A percentile compares a stretch with the other conserved stretches of the same genome.
These are phyloP conservation scores for Suillus decipiens DNA, from an alignment of 768 basidiomycete species.

Conservation along the genomic window DNA sequence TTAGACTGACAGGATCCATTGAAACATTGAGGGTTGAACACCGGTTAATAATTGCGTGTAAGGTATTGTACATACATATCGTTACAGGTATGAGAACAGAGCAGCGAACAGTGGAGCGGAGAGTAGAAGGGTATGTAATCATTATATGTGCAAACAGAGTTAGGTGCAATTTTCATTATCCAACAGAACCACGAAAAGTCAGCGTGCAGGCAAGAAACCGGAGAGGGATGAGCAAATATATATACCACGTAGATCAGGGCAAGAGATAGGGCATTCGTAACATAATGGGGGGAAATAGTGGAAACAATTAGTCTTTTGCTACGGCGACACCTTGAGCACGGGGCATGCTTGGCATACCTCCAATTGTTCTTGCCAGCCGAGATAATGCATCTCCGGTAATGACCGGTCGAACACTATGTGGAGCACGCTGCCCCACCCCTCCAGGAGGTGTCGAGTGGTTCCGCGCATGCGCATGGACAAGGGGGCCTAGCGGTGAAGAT, in stretches of 20 bases:
- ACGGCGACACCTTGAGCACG: constrained; percentile 29
- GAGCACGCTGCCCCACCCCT: constrained; percentile 38
- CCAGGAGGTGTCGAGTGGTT: constrained; percentile 69
- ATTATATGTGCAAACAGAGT: constrained; percentile 17
- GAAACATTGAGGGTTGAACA: neutral
- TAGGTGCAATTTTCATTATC: constrained; percentile 20
- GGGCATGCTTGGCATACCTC: constrained; percentile 31
- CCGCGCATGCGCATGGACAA: constrained; percentile 43
- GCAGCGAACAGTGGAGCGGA: constrained; percentile 15
- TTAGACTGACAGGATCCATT: constrained; percentile 4
- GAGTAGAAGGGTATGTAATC: constrained; percentile 22
- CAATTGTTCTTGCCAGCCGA: constrained; percentile 63
- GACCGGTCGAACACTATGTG: constrained; percentile 60
- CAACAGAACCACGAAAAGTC: constrained; percentile 10
- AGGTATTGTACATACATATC: constrained; percentile 25
- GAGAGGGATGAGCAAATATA: constrained; percentile 12
- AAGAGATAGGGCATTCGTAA: constrained; percentile 1
- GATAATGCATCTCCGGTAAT: constrained; percentile 74
- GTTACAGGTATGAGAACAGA: constrained; percentile 24
- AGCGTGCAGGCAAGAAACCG: constrained; percentile 10
- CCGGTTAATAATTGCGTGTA: constrained; percentile 20
- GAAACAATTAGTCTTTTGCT: constrained; percentile 24
- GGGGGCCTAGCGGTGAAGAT: constrained; percentile 44
- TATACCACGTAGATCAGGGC: constrained; percentile 16
- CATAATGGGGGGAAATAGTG: constrained; percentile 24